Evolutionary conservation across 495 filamentous ascomycete genomes (phyloP), one percentile per base, ranked within the genome.

Genomic region (Amniculicola lignicola): DNA sequence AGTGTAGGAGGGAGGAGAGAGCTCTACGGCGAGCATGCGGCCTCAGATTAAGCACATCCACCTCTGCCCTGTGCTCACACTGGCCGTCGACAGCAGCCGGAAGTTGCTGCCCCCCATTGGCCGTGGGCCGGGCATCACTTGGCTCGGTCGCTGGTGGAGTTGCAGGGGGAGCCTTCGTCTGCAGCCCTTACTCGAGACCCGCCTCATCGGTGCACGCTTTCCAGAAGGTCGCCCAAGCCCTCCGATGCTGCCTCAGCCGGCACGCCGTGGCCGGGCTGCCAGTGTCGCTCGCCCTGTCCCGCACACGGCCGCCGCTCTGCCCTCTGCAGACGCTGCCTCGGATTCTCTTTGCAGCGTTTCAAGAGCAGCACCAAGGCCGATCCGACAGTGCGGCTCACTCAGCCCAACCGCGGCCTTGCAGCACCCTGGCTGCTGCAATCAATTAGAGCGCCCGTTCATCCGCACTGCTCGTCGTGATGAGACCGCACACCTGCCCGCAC

Each of bases 111-210:
- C n/a, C n/a, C n/a, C n/a, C 36, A 58, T 58, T 58, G 54, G 45
- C 54, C 37, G 38, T n/a, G n/a, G 40, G 11, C 15, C n/a, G 9
- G 36, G 5, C 36, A 14, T 33, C 37, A 15, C 15, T 19, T 31
- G 31, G 49, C 49, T 29, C 36, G 49, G 45, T 44, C 10, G 27
- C 14, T 4, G 19, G 36, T 23, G 7, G 11, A 24, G 38, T 23
- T 5, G 11, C 9, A 14, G 25, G 23, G 18, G 19, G 24, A 9
- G 28, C 10, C 28, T 37, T 59, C 33, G 25, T 52, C 23, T 60
- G 57, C 57, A 60, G 57, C 31, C 42, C 51, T 51, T 43, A 49
- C 51, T 53, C 56, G 56, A 57, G 36, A 44, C 51, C 55, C 55
- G 41, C 40, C 16, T 24, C 21, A 27, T 47, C 47, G 54, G 54